Conservation (phyloP, 2,329 filamentous ascomycete genomes). For the Calcarisporium arbuscula region DNA sequence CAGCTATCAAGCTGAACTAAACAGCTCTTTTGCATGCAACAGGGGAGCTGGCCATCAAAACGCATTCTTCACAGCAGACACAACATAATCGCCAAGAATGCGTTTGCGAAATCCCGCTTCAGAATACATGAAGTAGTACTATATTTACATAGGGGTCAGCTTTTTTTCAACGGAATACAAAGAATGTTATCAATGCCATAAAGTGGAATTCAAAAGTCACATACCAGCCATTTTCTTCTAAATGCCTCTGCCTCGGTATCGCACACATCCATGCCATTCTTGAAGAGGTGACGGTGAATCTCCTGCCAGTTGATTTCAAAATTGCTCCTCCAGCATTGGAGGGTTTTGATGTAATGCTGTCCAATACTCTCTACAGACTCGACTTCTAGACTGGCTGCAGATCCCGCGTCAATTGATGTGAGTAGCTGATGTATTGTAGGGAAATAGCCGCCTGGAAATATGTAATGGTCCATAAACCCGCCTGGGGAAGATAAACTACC, state of each 20-base stretch:
- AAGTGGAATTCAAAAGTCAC: too few relatives aligned
- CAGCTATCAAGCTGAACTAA: too few relatives aligned
- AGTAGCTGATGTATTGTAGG: slow-evolving; percentile 52
- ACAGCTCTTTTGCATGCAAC: too few relatives aligned
- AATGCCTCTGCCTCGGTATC: slow-evolving; percentile 60
- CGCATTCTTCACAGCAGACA: too few relatives aligned
- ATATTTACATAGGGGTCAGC: background rate
- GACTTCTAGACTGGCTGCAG: slow-evolving; percentile 54
- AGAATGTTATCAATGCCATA: too few relatives aligned
- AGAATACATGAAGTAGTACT: slow-evolving; percentile 9
- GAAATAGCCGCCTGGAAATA: slow-evolving; percentile 71
- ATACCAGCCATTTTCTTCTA: slow-evolving; percentile 61
- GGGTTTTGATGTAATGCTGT: slow-evolving; percentile 63
- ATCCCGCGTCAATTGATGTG: slow-evolving; percentile 53
- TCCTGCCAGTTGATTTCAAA: slow-evolving; percentile 38
- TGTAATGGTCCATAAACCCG: too few relatives aligned
- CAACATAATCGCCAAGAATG: slow-evolving; percentile 3
- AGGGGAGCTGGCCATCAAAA: too few relatives aligned
- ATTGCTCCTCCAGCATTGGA: slow-evolving; percentile 60
- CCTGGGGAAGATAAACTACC: too few relatives aligned
- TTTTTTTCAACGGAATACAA: too few relatives aligned
- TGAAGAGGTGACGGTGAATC: slow-evolving; percentile 45
- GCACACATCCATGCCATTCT: slow-evolving; percentile 49
- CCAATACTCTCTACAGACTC: slow-evolving; percentile 66
- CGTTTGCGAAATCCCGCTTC: slow-evolving; percentile 3